Base-by-base conservation (phyloP, 1,139 yeast species). In the Sugiyamaella japonica region DNA sequence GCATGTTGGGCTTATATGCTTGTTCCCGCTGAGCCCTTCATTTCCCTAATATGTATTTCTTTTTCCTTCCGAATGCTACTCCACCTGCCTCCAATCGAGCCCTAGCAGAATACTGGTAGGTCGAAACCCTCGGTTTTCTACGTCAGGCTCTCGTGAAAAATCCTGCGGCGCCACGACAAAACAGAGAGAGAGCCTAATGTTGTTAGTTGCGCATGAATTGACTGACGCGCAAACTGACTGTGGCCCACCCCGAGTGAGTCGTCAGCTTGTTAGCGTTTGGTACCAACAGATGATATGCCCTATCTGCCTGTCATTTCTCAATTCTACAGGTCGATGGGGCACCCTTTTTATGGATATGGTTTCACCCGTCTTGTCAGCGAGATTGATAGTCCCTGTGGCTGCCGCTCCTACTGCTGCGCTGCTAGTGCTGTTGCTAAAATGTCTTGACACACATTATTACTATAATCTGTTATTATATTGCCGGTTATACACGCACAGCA, bases 1-100 rank as follows among this genome's bases (percentile, higher is more conserved):
- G 25, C 46, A 42, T 42, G 46, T 42, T 16, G 46, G 39, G 29
- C 20, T 28, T n/a, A 13, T 44, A 45, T 45, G 49, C 49, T 25
- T 45, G 49, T 45, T 36, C 49, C 49, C 49, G 49, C 37, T 45
- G 8, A 45, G 23, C 42, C 28, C 25, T 43, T 41, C 16, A 7
- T 7, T 31, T 29, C 13, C 13, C 36, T 45, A 42, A 42, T 29
- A 28, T 13, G 37, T 42, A 29, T 13, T 28, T 42, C 32, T 29
- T 15, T 42, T 40, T 40, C n/a, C n/a, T n/a, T 40, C 32, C 4
- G 34, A 12, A 20, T 20, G 25, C 5, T 20, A 20, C 25, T 20
- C 25, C 25, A 20, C 25, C 25, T 20, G 5, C 25, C 25, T 20
- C 25, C 25, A 20, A 20, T 20, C 25, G 25, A 20, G 25, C 25